A percentile compares a stretch with the other conserved stretches of the same genome.
phyloP scores from a whole-genome alignment of 768 basidiomycete genomes.

The Calocybe cyanea region DNA sequence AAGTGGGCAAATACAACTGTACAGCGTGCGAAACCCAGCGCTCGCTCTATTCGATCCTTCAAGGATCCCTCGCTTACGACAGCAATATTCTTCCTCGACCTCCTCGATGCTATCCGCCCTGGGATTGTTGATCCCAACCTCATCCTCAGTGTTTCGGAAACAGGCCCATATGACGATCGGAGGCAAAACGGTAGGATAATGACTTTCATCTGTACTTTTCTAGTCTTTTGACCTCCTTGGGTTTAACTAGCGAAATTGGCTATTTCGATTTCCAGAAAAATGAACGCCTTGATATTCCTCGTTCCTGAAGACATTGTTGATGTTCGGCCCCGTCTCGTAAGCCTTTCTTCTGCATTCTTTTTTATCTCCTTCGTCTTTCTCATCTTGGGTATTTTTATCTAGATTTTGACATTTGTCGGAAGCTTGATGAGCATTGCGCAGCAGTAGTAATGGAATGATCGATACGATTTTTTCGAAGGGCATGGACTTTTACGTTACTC shows the following conservation, averaged over 20 bases:
- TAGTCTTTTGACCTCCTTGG: no score
- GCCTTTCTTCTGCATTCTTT: conserved; percentile 23
- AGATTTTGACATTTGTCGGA: conserved; percentile 96
- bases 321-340: conserved; percentile 81
- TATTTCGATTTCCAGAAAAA: conserved; percentile 97
- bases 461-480: no score
- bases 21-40: conserved; percentile 57
- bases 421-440: conserved; percentile 80
- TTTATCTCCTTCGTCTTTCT: background rate
- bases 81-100: conserved; percentile 89
- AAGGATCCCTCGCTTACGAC: conserved; percentile 89
- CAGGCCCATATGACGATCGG: conserved; percentile 79
- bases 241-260: conserved; percentile 97
- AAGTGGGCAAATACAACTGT: conserved; percentile 95
- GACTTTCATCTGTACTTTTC: no score
- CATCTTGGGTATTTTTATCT: background rate
- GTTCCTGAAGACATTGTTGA: conserved; percentile 98
- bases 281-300: conserved; percentile 93
- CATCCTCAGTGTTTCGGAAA: conserved; percentile 57
- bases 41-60: conserved; percentile 80
- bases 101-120: conserved; percentile 86
- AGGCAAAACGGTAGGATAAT: conserved; percentile 88
- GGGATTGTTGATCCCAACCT: conserved; percentile 92
- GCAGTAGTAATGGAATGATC: conserved; percentile 8
- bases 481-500: no score